phyloP scores from a whole-genome alignment of 2,329 filamentous ascomycete genomes.

The Sporothrix phasma region DNA sequence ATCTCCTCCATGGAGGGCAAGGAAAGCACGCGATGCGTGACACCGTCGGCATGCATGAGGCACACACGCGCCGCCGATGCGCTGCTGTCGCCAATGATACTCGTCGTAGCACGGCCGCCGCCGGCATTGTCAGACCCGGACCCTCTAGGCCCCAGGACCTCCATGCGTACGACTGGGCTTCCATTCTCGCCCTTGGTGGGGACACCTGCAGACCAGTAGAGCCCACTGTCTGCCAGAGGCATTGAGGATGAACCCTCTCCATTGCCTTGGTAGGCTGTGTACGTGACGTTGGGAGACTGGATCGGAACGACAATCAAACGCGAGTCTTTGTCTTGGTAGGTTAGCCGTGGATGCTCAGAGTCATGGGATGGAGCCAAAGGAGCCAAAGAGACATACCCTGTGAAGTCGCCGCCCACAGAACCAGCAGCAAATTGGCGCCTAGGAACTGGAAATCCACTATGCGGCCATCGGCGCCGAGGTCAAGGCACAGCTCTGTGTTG shows the following conservation, averaged over 20 bases:
- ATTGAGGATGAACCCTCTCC: not conserved
- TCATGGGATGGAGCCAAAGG: not conserved
- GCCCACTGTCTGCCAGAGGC: not conserved
- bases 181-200: not conserved
- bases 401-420: constrained; percentile 42
- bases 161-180: constrained; percentile 33
- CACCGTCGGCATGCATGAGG: constrained; percentile 39
- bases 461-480: constrained; percentile 30
- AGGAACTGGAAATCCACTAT: constrained; percentile 59
- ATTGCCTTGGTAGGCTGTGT: not conserved
- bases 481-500: constrained; percentile 32
- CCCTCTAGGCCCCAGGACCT: constrained; percentile 35
- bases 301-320: constrained; percentile 15
- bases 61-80: constrained; percentile 38
- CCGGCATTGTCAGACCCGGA: not conserved
- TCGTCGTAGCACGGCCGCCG: not conserved
- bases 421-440: constrained; percentile 48
- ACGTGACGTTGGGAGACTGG: constrained; percentile 8
- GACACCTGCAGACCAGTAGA: constrained; percentile 12
- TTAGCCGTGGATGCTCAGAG: not conserved
- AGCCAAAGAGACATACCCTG: not conserved
- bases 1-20: constrained; percentile 26
- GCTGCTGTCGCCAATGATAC: constrained; percentile 7
- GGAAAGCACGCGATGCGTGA: constrained; percentile 38
- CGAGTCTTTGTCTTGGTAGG: constrained; percentile 3